A percentile compares a stretch with the other conserved stretches of the same genome.
phyloP scores from a whole-genome alignment of 306 rosid genomes.

The Dryas octopetala region DNA sequence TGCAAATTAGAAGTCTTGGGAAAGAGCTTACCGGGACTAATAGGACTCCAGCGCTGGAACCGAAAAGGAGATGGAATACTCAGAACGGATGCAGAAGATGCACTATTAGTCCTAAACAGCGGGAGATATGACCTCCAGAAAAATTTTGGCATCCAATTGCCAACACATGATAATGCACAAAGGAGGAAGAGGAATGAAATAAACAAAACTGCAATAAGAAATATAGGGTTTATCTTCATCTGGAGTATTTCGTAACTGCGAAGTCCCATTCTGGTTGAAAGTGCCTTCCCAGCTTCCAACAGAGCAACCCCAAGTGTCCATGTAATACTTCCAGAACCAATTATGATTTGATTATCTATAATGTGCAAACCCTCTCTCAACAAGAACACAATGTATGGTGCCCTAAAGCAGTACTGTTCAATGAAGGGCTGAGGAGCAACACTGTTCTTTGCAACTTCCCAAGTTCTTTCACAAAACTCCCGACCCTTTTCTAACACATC shows the following conservation, averaged over 20 bases:
- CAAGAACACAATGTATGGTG: slow-evolving; percentile 77
- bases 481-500: slow-evolving; percentile 81
- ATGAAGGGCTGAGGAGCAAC: slow-evolving; percentile 93
- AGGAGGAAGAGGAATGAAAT: slow-evolving; percentile 61
- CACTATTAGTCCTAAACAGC: slow-evolving; percentile 64
- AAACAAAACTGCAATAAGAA: slow-evolving; percentile 55
- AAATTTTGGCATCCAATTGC: slow-evolving; percentile 71
- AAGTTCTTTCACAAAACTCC: slow-evolving; percentile 67
- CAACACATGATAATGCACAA: slow-evolving; percentile 65
- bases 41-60: slow-evolving; percentile 83
- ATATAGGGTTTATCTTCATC: slow-evolving; percentile 61
- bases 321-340: slow-evolving; percentile 94
- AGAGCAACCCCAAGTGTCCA: slow-evolving; percentile 98
- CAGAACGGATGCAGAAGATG: slow-evolving; percentile 65
- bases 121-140: slow-evolving; percentile 77
- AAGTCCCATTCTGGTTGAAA: slow-evolving; percentile 52
- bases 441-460: slow-evolving; percentile 81
- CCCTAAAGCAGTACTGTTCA: slow-evolving; percentile 97
- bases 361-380: slow-evolving; percentile 92
- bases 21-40: slow-evolving; percentile 64
- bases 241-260: slow-evolving; percentile 52
- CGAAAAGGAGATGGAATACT: slow-evolving; percentile 72
- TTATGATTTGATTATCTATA: slow-evolving; percentile 58
- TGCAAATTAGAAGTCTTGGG: background rate
- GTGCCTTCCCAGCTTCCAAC: slow-evolving; percentile 81